phyloP scores from a whole-genome alignment of 2,329 filamentous ascomycete species.

The Cyanodermella asteris region DNA sequence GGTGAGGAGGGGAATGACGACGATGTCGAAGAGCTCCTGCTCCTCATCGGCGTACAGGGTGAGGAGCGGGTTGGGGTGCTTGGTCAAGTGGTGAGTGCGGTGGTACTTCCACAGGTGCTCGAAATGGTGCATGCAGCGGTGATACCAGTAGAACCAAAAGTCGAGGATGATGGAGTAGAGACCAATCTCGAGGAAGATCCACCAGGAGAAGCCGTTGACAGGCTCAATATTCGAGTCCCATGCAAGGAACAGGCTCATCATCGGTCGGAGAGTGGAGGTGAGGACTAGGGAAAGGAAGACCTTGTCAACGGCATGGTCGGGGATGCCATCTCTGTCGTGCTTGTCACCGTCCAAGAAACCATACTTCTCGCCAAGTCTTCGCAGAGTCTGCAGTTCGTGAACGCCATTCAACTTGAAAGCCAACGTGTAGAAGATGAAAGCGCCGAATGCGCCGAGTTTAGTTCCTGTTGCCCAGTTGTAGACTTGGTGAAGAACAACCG shows the following conservation, averaged over 20 bases:
- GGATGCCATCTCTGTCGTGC: constrained; percentile 21
- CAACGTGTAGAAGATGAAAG: too few relatives aligned
- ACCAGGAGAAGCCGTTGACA: constrained; percentile 13
- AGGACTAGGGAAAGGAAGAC: constrained; percentile 15
- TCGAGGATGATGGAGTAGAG: constrained; percentile 22
- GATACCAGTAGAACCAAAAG: constrained; percentile 25
- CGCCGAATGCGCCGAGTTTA: too few relatives aligned
- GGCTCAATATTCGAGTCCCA: constrained; percentile 11
- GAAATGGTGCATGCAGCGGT: constrained; percentile 21
- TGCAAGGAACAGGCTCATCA: constrained; percentile 16
- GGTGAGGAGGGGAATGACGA: constrained; percentile 19
- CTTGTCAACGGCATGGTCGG: constrained; percentile 17
- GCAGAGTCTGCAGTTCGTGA: too few relatives aligned
- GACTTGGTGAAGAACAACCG: too few relatives aligned
- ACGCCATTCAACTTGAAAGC: too few relatives aligned
- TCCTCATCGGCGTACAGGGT: constrained; percentile 21
- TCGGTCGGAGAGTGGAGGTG: constrained; percentile 14
- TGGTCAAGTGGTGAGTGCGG: constrained; percentile 24
- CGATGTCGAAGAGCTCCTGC: constrained; percentile 22
- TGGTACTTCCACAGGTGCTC: constrained; percentile 21
- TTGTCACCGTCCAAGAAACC: constrained; percentile 24
- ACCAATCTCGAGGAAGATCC: constrained; percentile 18
- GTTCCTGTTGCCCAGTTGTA: too few relatives aligned
- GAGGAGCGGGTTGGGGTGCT: constrained; percentile 22
- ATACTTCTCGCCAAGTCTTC: too few relatives aligned